Percentiles rank a stretch among this genome's conserved stretches.
phyloP scores from a whole-genome alignment of 805 yeast genomes.

The Starmerella gropengiesseri region DNA sequence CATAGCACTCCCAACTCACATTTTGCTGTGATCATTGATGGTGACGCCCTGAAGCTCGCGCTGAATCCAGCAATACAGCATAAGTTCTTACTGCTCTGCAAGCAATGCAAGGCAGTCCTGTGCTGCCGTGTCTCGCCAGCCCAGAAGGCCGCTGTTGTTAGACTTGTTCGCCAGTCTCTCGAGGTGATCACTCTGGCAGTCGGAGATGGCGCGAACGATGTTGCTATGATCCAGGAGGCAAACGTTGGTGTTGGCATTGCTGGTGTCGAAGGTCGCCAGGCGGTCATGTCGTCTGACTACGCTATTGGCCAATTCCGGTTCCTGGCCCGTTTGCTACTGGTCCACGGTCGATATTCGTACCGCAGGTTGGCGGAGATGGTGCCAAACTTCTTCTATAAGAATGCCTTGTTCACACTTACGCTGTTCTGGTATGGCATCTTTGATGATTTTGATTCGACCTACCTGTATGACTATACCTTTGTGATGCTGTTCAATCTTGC shows the following conservation, averaged over 20 bases:
- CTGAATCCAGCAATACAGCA: conserved; percentile 36
- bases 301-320: conserved; percentile 73
- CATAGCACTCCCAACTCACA: conserved; percentile 53
- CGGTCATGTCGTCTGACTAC: conserved; percentile 78
- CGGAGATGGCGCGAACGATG: conserved; percentile 84
- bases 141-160: conserved; percentile 68
- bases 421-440: conserved; percentile 71
- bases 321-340: conserved; percentile 52
- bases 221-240: conserved; percentile 81
- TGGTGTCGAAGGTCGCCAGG: conserved; percentile 81
- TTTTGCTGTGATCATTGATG: conserved; percentile 61
- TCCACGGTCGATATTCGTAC: conserved; percentile 78
- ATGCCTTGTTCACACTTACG: conserved; percentile 61
- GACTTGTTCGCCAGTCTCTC: conserved; percentile 52
- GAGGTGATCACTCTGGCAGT: conserved; percentile 71
- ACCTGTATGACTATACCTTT: conserved; percentile 65
- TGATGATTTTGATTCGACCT: conserved; percentile 62
- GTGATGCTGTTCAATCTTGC: conserved; percentile 74
- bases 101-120: conserved; percentile 63
- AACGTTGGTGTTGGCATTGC: conserved; percentile 80
- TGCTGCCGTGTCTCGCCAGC: conserved; percentile 84
- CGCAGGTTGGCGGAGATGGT: conserved; percentile 67
- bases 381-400: conserved; percentile 71
- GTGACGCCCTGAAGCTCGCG: conserved; percentile 50
- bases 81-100: conserved; percentile 60